Conservation (phyloP, 306 rosid genomes). For the Sphenostylis stenocarpa region DNA sequence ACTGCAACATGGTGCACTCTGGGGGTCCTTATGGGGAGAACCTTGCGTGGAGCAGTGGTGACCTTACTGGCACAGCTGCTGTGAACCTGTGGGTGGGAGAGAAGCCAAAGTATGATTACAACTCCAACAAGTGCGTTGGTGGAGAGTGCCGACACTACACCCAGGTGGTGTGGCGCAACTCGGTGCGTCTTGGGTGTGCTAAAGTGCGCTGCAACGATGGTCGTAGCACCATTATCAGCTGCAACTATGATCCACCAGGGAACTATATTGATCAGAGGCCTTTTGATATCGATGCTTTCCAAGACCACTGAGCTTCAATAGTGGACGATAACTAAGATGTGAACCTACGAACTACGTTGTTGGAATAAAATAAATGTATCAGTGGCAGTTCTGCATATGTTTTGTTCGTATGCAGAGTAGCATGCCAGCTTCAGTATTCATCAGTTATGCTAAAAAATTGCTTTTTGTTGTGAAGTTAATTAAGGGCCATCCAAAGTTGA, state of each 20-base stretch:
- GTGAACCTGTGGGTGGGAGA: constrained; percentile 52
- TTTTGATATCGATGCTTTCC: constrained; percentile 34
- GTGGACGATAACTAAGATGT: neutral
- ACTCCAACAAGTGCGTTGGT: constrained; percentile 35
- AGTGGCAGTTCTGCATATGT: neutral
- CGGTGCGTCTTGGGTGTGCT: constrained; percentile 50
- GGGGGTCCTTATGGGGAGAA: constrained; percentile 51
- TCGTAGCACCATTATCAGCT: constrained; percentile 49
- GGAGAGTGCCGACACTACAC: constrained; percentile 54
- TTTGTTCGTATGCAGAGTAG: too few species aligned
- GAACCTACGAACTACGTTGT: too few species aligned
- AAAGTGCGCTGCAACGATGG: constrained; percentile 44
- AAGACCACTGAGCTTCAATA: neutral
- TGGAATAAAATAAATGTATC: neutral
- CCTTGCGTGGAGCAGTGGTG: constrained; percentile 40
- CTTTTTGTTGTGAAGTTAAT: too few species aligned
- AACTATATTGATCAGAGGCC: constrained; percentile 44
- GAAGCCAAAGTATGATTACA: constrained; percentile 39
- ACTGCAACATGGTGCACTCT: constrained; percentile 39
- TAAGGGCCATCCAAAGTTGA: too few species aligned
- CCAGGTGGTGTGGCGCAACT: constrained; percentile 52
- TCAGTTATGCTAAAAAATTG: too few species aligned
- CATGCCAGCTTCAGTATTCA: too few species aligned
- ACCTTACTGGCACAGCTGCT: constrained; percentile 16
- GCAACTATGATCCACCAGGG: constrained; percentile 67